Evolutionary conservation across 2,329 filamentous ascomycete species (phyloP), one percentile per base, ranked within the genome.

Genomic region (Blastomyces percursus): DNA sequence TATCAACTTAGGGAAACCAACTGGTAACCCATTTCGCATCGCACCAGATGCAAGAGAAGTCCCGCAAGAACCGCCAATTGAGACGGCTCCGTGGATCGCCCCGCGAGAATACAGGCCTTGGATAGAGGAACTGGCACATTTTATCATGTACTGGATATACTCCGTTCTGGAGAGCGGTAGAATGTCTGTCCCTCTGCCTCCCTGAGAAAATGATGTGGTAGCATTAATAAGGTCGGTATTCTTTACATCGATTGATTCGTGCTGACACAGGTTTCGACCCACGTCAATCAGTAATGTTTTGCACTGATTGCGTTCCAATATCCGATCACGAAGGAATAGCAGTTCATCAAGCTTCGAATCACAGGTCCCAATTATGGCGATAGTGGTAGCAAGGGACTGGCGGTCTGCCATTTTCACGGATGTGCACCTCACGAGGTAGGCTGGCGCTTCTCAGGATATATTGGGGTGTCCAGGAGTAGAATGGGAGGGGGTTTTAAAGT

Each of bases 1-100:
- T 60, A 90, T 85, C 54, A 90, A 67, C 68, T 90, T 90, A 0
- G 87, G 87, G 59, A 90, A 81, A 0, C 86, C 86, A 14, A 89
- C 77, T 0, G 86, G 86, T 0, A 87, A 70, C 0, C 78, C 80
- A 1, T 80, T 74, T 16, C 84, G 78, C 85, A 90, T 88, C 0
- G 84, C 79, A 0, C 80, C 75, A 0, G 86, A 79, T 0, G 81
- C 81, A 12, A 89, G 77, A 2, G 82, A 81, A 0, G 86, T 88
- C 0, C 84, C 84, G 27, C 83, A 81, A 0, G 83, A 86, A 0
- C 87, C 87, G 8, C 85, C 87, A 0, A 85, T 79, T 0, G 79
- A 79, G 14, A 89, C 73, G 16, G 86, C 78, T 1, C 79, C 86
- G 54, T 86, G 80, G 40, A 87, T 78, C 1, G 69, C 58, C 0